Evolutionary conservation across 768 basidiomycete species (phyloP), one percentile per base, ranked within the genome.

Genomic region (Lactarius sanguifluus): DNA sequence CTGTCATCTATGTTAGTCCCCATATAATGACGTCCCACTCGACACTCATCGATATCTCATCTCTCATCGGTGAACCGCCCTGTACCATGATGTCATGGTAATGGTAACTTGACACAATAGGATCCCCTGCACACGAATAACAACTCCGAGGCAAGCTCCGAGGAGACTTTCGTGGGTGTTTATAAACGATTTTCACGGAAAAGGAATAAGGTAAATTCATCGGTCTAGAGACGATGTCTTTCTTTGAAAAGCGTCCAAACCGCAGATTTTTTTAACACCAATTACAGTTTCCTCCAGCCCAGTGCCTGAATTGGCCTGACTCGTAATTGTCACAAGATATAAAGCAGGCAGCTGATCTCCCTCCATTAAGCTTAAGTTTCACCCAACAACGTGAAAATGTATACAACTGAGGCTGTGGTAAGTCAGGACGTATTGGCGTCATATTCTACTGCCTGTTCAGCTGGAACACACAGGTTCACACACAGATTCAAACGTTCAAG

Each of bases 11-110:
- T 32, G 45, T 15, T 60, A 67, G 28, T 23, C 36, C n/a, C 6
- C 10, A 47, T 32, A 23, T 57, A 57, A 40, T 38, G 13, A 62
- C 61, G 61, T 60, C n/a, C 28, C 32, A 38, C 18, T 9, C 28
- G 5, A 58, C 23, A n/a, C n/a, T n/a, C n/a, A n/a, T n/a, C n/a
- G n/a, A n/a, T n/a, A n/a, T n/a, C n/a, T n/a, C n/a, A n/a, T 18
- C 57, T 5, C 57, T 47, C 18, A 45, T 15, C 18, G n/a, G 10
- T 25, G 12, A 38, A 38, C 7, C 12, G 36, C 36, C 50, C 8
- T 52, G 50, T 52, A 52, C 50, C 13, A n/a, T 52, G 50, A 52
- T n/a, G n/a, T n/a, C n/a, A 52, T 15, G 38, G 15, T 40, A 5
- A 52, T 15, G 38, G 15, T 40, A 5, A 40, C 20, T 25, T 52